Evolutionary conservation across 331 rosid genomes (phyloP).

Genomic region (Erythrophleum ivorense): DNA sequence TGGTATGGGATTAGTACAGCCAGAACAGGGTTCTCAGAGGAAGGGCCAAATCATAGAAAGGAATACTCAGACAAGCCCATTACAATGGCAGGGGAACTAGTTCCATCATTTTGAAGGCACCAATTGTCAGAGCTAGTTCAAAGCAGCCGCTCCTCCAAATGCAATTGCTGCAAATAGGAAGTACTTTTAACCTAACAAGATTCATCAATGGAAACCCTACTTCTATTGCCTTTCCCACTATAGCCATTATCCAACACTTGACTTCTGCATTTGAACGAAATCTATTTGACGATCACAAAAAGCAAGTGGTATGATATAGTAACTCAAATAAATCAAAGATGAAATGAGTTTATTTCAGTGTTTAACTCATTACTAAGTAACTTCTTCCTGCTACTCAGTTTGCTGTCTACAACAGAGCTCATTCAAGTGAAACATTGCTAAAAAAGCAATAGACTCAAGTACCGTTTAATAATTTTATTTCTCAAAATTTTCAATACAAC

Average conservation of each 20-base stretch:
- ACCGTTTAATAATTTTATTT: too few species aligned
- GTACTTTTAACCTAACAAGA: background rate
- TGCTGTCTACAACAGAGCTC: too few species aligned
- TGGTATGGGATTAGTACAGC: too few species aligned
- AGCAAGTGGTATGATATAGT: background rate
- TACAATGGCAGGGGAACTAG: conserved; percentile 2
- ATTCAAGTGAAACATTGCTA: too few species aligned
- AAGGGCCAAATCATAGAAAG: background rate
- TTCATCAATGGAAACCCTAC: conserved; percentile 2
- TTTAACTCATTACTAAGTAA: too few species aligned
- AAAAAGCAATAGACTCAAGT: too few species aligned
- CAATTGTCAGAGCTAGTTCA: background rate
- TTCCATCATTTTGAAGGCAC: background rate
- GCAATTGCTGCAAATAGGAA: background rate
- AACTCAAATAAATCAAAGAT: background rate
- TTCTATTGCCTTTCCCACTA: background rate
- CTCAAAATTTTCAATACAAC: too few species aligned
- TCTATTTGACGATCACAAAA: background rate
- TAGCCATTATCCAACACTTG: background rate
- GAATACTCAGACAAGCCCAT: conserved; percentile 11
- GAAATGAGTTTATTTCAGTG: background rate
- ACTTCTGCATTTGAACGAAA: background rate
- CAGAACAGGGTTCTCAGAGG: too few species aligned
- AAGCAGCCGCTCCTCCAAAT: background rate
- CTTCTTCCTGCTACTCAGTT: too few species aligned